Percentiles rank a stretch among this genome's conserved stretches.
phyloP scores from a whole-genome alignment of 2,329 filamentous ascomycete genomes.

The Epichloe aotearoae region DNA sequence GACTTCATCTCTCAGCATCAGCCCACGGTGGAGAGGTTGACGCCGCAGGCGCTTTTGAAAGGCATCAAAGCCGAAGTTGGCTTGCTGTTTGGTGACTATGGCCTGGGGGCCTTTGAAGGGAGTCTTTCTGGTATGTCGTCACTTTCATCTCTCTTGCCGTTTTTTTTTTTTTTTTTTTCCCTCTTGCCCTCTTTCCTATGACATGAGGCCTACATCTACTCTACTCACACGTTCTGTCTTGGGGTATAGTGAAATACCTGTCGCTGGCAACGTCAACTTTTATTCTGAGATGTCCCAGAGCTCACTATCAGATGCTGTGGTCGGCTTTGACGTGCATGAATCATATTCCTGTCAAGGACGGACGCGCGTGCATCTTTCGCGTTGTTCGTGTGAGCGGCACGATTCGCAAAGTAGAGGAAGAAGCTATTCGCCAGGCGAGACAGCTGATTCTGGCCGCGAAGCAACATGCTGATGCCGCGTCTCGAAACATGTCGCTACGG shows the following conservation, averaged over 20 bases:
- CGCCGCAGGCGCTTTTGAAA: slow-evolving; percentile 49
- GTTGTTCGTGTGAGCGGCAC: slow-evolving; percentile 86
- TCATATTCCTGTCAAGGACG: slow-evolving; percentile 46
- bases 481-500: slow-evolving; percentile 10
- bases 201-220: neutral
- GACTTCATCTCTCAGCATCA: slow-evolving; percentile 62
- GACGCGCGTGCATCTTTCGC: slow-evolving; percentile 60
- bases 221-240: neutral
- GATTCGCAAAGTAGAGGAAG: slow-evolving; percentile 82
- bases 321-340: slow-evolving; percentile 73
- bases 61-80: slow-evolving; percentile 58
- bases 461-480: slow-evolving; percentile 19
- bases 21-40: slow-evolving; percentile 62
- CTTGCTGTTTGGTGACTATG: slow-evolving; percentile 78
- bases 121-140: slow-evolving; percentile 45
- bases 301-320: slow-evolving; percentile 81
- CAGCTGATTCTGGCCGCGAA: slow-evolving; percentile 55
- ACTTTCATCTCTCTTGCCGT: neutral
- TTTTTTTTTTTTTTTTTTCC: neutral
- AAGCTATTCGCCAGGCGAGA: slow-evolving; percentile 68
- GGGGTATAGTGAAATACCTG: slow-evolving; percentile 68
- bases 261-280: slow-evolving; percentile 88
- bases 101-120: slow-evolving; percentile 60
- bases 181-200: neutral
- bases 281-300: slow-evolving; percentile 72